phyloP scores from a whole-genome alignment of 441 rosid genomes.

The Viola pubescens region DNA sequence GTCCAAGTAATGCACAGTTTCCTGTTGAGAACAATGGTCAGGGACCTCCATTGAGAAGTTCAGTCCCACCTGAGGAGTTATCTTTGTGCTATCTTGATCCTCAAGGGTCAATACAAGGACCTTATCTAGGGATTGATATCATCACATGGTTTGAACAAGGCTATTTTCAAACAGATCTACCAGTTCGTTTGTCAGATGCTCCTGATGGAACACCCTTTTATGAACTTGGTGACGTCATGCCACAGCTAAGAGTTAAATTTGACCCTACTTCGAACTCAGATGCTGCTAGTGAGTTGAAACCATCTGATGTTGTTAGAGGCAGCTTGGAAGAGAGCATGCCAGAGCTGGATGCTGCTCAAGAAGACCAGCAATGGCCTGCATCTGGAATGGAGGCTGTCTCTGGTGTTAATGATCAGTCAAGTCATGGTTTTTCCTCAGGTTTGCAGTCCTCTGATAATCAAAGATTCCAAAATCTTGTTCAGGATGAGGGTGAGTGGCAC shows the following conservation, averaged over 20 bases:
- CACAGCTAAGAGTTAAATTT: constrained; percentile 24
- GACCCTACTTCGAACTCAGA: constrained; percentile 4
- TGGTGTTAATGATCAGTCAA: constrained; percentile 27
- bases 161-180: constrained; percentile 47
- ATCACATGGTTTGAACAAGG: constrained; percentile 51
- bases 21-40: constrained; percentile 9
- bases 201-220: constrained; percentile 37
- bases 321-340: constrained; percentile 16
- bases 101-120: constrained; percentile 48
- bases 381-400: constrained; percentile 26
- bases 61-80: constrained; percentile 34
- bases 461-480: constrained; percentile 36
- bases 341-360: constrained; percentile 7
- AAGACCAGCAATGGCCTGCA: constrained; percentile 18
- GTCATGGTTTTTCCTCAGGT: constrained; percentile 24
- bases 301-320: constrained; percentile 20
- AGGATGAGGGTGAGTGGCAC: constrained; percentile 50
- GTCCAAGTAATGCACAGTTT: constrained; percentile 4
- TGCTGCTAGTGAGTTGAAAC: neutral
- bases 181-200: constrained; percentile 40
- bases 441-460: constrained; percentile 30
- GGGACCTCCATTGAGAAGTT: constrained; percentile 7
- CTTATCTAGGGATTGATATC: constrained; percentile 49
- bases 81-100: constrained; percentile 50
- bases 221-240: constrained; percentile 42